Base-by-base conservation (phyloP, 129 eudicot species). In the Chrysanthemum makinoi region DNA sequence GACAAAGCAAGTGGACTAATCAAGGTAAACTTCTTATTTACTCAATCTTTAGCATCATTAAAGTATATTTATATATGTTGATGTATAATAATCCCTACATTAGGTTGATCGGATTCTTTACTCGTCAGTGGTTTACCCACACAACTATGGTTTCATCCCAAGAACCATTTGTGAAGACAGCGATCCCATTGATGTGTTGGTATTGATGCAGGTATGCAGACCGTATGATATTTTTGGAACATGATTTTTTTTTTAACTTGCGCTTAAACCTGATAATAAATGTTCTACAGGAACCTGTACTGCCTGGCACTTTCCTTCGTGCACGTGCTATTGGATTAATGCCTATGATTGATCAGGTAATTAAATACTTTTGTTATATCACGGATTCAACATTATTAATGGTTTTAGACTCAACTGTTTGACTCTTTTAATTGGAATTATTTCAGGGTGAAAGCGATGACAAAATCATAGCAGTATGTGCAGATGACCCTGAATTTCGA, bases 321-420 rank as follows among this genome's bases (percentile, higher is more conserved):
- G 98, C 98, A 14, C 88, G 96, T 59, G 96, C 98, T 12, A 93
- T 93, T 72, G 98, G 98, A 52, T 77, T 93, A 79, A 89, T 93
- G 98, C 96, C 96, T 60, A 93, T 93, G 96, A 93, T 87, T 78
- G 98, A 93, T 70, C 98, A 93, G 96, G 96, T 93, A 61, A 46
- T 6, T 28, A 17, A 5, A 24, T 56, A 56, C 24, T 10, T 39
- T 39, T 6, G 9, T 1, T 56, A 15, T 56, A 52, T 52, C 7
- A 3, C 3, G 47, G 65, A 47, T 16, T 19, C 17, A 53, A 9
- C 24, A 39, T 72, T 30, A 28, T 71, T 65, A 44, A 14, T 47
- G 13, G 20, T 57, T 47, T 39, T 13, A 13, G 10, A 57, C 11
- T 30, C 44, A 56, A 39, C 18, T 59, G 22, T 62, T 24, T 26